Evolutionary conservation across 1,284 basidiomycete genomes (phyloP).

Genomic region (Moesziomyces sp.): DNA sequence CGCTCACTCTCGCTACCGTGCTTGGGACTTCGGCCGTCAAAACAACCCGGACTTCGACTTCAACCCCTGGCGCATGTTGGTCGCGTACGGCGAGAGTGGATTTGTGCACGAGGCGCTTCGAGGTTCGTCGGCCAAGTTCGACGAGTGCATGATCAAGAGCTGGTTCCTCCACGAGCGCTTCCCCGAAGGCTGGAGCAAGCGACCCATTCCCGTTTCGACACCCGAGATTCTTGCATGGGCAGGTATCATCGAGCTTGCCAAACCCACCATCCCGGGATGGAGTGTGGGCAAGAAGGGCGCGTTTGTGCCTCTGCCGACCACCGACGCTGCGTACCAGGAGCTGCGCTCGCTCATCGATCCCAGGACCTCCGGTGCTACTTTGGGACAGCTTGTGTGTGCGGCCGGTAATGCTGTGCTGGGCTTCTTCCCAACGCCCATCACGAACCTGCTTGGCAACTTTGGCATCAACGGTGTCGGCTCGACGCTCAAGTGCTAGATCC

Average conservation of each 20-base stretch:
- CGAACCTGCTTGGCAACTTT: conserved; percentile 19
- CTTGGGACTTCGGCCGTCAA: conserved; percentile 9
- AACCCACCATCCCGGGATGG: conserved; percentile 35
- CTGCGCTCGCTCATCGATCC: conserved; percentile 24
- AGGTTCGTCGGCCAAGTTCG: conserved; percentile 31
- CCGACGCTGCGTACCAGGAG: conserved; percentile 21
- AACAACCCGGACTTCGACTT: conserved; percentile 38
- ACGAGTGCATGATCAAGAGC: conserved; percentile 30
- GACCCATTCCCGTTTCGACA: conserved; percentile 24
- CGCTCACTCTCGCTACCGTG: conserved; percentile 32
- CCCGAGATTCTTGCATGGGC: conserved; percentile 41
- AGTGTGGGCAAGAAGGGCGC: conserved; percentile 32
- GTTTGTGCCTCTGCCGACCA: conserved; percentile 27
- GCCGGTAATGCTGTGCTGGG: conserved; percentile 25
- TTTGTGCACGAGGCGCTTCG: conserved; percentile 37
- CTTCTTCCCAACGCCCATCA: conserved; percentile 29
- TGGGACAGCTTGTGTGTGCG: conserved; percentile 15
- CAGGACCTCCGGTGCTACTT: conserved; percentile 20
- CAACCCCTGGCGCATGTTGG: conserved; percentile 42
- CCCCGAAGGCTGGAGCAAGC: conserved; percentile 31
- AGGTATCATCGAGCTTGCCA: conserved; percentile 12
- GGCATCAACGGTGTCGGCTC: conserved; percentile 20
- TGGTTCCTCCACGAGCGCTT: conserved; percentile 39
- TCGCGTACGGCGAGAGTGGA: conserved; percentile 37
- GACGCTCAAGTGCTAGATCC: background rate